These are phyloP conservation scores for Yamadazyma philogaea DNA, from an alignment of 805 yeast species.

Conservation along the genomic window DNA sequence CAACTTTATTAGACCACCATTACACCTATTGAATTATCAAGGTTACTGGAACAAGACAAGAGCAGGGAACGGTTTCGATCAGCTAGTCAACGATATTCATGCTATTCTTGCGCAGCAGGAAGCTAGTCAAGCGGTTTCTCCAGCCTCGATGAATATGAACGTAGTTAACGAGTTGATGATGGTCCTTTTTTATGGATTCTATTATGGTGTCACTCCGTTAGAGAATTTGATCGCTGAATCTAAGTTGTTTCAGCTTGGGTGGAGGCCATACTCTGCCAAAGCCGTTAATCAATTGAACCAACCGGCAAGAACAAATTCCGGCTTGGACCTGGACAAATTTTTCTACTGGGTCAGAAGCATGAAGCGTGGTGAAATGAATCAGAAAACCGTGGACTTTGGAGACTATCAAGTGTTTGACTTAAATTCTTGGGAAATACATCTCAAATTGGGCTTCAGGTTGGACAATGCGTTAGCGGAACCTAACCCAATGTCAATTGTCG, in stretches of 20 bases:
- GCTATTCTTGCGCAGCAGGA: conserved; percentile 13
- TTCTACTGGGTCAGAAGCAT: conserved; percentile 21
- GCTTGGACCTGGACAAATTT: conserved; percentile 14
- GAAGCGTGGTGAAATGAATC: conserved; percentile 5
- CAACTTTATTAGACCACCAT: conserved; percentile 28
- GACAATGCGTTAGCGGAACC: conserved; percentile 21
- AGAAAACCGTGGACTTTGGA: conserved; percentile 24
- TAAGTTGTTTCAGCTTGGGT: conserved; percentile 36
- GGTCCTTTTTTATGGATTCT: conserved; percentile 42
- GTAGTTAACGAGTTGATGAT: conserved; percentile 33
- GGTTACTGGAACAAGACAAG: conserved; percentile 41
- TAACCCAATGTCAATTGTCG: conserved; percentile 2
- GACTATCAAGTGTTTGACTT: conserved; percentile 43
- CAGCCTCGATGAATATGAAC: conserved; percentile 16
- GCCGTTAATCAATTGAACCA: neutral
- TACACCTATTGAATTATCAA: conserved; percentile 33
- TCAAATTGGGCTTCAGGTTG: conserved; percentile 36
- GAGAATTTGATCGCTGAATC: conserved; percentile 43
- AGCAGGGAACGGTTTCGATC: conserved; percentile 31
- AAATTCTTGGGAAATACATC: conserved; percentile 38
- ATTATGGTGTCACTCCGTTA: conserved; percentile 41
- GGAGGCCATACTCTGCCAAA: conserved; percentile 36
- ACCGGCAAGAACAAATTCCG: neutral
- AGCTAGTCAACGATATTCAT: conserved; percentile 29
- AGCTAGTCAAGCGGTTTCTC: neutral